Conservation (phyloP, 2,329 filamentous ascomycete species). For the Penicillium sp. region DNA sequence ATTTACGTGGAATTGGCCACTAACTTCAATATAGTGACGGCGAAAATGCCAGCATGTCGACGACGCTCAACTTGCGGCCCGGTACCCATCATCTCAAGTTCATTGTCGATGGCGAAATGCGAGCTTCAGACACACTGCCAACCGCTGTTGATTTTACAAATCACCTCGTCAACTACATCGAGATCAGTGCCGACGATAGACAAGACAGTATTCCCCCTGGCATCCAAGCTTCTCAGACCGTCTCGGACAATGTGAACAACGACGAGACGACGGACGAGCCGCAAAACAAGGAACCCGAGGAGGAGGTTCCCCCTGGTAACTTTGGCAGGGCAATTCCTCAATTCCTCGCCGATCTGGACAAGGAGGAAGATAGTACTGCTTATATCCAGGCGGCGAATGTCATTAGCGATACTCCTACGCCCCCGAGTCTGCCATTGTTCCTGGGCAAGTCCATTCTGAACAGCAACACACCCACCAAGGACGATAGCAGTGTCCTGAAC, state of each 20-base stretch:
- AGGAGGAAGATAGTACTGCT: constrained; percentile 67
- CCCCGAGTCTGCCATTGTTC: constrained; percentile 82
- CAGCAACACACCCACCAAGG: constrained; percentile 84
- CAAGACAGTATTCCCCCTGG: constrained; percentile 34
- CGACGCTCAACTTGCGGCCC: constrained; percentile 74
- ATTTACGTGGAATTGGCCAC: background rate
- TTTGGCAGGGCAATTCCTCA: constrained; percentile 73
- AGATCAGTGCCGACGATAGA: constrained; percentile 73
- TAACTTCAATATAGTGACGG: constrained; percentile 31
- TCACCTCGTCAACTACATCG: constrained; percentile 96
- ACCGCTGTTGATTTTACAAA: constrained; percentile 98
- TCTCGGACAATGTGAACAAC: constrained; percentile 35
- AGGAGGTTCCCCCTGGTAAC: constrained; percentile 51
- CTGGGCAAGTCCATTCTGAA: constrained; percentile 93
- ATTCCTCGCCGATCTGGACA: constrained; percentile 79
- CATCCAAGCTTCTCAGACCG: constrained; percentile 41
- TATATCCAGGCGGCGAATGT: constrained; percentile 71
- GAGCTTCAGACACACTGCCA: constrained; percentile 76
- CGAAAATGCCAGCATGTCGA: constrained; percentile 60
- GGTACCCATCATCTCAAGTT: constrained; percentile 97
- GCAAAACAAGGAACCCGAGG: constrained; percentile 42
- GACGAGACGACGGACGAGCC: constrained; percentile 16
- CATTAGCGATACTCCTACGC: constrained; percentile 72
- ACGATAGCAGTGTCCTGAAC: constrained; percentile 93
- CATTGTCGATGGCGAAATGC: constrained; percentile 89